Percentiles rank a stretch among this genome's conserved stretches.
phyloP scores from a whole-genome alignment of 2,329 filamentous ascomycete species.

The Mycosphaerella arachidis region DNA sequence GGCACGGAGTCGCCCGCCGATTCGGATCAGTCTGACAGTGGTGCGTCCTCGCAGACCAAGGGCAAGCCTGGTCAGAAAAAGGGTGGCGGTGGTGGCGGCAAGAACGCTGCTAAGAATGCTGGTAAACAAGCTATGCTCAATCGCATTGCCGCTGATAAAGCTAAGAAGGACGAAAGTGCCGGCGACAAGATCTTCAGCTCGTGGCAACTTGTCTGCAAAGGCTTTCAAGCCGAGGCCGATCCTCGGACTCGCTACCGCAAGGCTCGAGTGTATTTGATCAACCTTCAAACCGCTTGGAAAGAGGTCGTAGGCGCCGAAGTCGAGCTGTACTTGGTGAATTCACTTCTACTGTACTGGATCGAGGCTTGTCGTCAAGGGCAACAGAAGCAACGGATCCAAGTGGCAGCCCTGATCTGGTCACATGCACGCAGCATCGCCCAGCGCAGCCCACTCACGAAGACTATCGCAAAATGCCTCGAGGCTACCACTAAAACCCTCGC shows the following conservation, averaged over 20 bases:
- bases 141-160: constrained; percentile 39
- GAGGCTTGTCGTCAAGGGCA: constrained; percentile 35
- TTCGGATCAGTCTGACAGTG: constrained; percentile 27
- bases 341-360: constrained; percentile 48
- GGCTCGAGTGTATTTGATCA: constrained; percentile 46
- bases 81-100: constrained; percentile 26
- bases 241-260: constrained; percentile 47
- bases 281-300: constrained; percentile 38
- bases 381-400: constrained; percentile 35
- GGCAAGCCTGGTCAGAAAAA: constrained; percentile 29
- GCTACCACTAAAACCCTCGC: constrained; percentile 37
- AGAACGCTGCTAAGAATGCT: constrained; percentile 32
- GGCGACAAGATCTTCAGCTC: constrained; percentile 39
- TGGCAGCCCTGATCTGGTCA: constrained; percentile 47
- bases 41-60: constrained; percentile 23
- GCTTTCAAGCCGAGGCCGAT: constrained; percentile 45
- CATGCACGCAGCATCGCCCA: constrained; percentile 38
- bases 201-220: constrained; percentile 45
- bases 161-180: constrained; percentile 39
- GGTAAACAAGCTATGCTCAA: constrained; percentile 44
- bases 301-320: constrained; percentile 44
- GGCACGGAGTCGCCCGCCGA: constrained; percentile 26
- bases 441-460: constrained; percentile 39
- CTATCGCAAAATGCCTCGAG: constrained; percentile 36
- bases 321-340: constrained; percentile 47